These are phyloP conservation scores for Cryphonectria japonica DNA, from an alignment of 2,329 filamentous ascomycete genomes.

Conservation along the genomic window DNA sequence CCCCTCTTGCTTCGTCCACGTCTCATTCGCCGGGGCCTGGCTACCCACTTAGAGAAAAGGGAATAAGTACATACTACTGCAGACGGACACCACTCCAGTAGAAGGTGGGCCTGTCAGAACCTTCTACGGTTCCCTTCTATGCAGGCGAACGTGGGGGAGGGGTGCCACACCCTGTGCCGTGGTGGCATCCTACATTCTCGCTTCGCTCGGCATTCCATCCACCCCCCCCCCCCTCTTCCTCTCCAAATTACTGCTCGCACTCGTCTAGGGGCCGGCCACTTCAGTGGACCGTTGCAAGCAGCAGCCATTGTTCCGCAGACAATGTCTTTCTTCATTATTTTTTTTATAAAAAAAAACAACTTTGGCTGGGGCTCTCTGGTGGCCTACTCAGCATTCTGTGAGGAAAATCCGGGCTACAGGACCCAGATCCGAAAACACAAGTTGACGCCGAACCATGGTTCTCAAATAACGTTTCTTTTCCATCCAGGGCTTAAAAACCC, in stretches of 20 bases:
- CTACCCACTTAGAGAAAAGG: constrained; percentile 13
- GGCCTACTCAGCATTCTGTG: neutral
- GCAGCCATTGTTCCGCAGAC: constrained; percentile 9
- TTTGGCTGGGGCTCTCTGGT: neutral
- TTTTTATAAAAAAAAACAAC: too few relatives aligned
- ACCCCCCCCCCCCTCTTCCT: neutral
- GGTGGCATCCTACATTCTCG: constrained; percentile 10
- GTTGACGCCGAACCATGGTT: constrained; percentile 15
- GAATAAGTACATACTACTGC: constrained; percentile 14
- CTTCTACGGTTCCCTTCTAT: constrained; percentile 24
- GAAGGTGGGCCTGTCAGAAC: constrained; percentile 25
- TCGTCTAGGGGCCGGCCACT: neutral
- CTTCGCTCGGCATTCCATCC: constrained; percentile 14
- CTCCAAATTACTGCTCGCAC: neutral
- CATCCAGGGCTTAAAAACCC: constrained; percentile 5
- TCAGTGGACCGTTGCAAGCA: neutral
- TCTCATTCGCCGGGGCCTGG: constrained; percentile 13
- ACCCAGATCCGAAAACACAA: neutral
- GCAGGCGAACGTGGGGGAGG: constrained; percentile 28
- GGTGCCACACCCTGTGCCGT: constrained; percentile 15
- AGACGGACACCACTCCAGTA: constrained; percentile 11
- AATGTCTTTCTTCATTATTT: too few relatives aligned
- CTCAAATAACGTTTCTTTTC: constrained; percentile 18
- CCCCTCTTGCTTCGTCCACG: constrained; percentile 8
- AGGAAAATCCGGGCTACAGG: neutral